Conservation (phyloP, 768 basidiomycete genomes). For the Podaxis sp. region DNA sequence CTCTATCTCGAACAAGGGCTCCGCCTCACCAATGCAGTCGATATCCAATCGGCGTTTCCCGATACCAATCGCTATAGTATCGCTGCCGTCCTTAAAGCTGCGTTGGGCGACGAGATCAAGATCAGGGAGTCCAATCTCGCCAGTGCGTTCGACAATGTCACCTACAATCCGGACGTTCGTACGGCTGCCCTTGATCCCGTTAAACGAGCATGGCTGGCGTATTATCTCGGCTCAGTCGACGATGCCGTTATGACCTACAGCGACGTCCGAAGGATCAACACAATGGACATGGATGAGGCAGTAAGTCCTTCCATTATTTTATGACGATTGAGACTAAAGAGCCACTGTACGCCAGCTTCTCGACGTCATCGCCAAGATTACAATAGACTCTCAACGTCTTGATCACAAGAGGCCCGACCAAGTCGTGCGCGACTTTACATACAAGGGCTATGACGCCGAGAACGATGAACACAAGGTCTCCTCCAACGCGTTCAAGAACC, state of each 20-base stretch:
- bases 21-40: conserved; percentile 47
- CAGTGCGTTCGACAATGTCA: conserved; percentile 33
- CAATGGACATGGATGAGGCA: conserved; percentile 29
- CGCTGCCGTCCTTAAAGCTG: conserved; percentile 35
- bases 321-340: background rate
- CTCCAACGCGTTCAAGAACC: conserved; percentile 38
- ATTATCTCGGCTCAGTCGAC: conserved; percentile 39
- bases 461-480: conserved; percentile 24
- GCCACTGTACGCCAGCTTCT: conserved; percentile 22
- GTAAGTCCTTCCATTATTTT: conserved; percentile 27
- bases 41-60: conserved; percentile 54
- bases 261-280: conserved; percentile 43
- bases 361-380: conserved; percentile 42
- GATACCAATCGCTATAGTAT: conserved; percentile 38
- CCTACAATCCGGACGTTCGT: conserved; percentile 31
- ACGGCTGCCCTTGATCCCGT: conserved; percentile 35
- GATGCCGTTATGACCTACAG: conserved; percentile 42
- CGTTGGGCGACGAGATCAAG: conserved; percentile 34
- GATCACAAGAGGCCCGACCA: conserved; percentile 45
- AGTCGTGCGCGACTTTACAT: conserved; percentile 40
- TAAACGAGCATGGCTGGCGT: conserved; percentile 49
- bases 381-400: conserved; percentile 42
- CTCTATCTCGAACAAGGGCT: conserved; percentile 42
- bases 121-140: conserved; percentile 36
- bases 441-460: conserved; percentile 8